These are phyloP conservation scores for Trichothecium sympodiale DNA, from an alignment of 2,329 filamentous ascomycete genomes.

Conservation along the genomic window DNA sequence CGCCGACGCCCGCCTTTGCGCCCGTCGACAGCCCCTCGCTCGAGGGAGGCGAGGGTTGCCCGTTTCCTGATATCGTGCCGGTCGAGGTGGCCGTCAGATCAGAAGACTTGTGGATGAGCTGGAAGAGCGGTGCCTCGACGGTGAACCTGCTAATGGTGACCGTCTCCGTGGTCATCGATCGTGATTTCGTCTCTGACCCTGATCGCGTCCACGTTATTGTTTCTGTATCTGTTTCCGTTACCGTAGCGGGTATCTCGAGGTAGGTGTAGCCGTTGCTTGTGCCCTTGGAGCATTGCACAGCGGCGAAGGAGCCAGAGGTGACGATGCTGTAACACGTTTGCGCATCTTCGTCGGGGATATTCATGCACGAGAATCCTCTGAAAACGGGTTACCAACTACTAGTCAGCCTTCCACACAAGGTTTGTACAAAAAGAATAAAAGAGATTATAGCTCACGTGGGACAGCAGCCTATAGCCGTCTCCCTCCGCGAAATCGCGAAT, in stretches of 20 bases:
- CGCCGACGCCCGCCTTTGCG: conserved; percentile 10
- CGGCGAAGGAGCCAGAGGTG: conserved; percentile 10
- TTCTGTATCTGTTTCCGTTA: conserved; percentile 4
- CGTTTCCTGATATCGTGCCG: conserved; percentile 2
- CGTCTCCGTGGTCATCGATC: no score
- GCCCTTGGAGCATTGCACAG: conserved; percentile 11
- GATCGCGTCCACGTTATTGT: no score
- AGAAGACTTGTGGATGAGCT: conserved; percentile 14
- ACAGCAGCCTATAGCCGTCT: conserved; percentile 22
- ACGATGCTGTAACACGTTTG: no score
- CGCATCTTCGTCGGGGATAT: no score
- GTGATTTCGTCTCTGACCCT: no score
- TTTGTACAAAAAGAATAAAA: conserved; percentile 3
- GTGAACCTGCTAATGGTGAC: conserved; percentile 6
- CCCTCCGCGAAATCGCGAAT: conserved; percentile 13
- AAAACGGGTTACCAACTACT: no score
- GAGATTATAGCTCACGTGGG: conserved; percentile 18
- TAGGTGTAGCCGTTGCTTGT: conserved; percentile 8
- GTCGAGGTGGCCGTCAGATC: conserved; percentile 11
- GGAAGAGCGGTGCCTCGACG: conserved; percentile 17
- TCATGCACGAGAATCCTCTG: no score
- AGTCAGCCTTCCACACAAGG: conserved; percentile 4
- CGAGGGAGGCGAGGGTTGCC: neutral
- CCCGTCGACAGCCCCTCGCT: conserved; percentile 2
- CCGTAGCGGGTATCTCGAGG: conserved; percentile 7